Base-by-base conservation (phyloP, 768 basidiomycete genomes). In the Suillus lakei region DNA sequence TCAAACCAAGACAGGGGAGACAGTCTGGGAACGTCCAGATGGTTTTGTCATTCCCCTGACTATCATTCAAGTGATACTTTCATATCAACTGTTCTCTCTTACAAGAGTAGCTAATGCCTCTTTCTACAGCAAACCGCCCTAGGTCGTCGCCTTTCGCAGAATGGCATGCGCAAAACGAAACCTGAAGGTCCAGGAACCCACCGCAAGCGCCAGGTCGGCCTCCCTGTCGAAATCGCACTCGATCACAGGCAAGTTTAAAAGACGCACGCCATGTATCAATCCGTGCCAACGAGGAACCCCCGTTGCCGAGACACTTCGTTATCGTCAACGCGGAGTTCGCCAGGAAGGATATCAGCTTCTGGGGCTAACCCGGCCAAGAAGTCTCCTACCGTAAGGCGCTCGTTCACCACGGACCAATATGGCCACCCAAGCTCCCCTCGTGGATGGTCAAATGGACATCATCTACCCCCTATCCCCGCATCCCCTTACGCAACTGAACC, bases 11-110 rank as follows among this genome's bases (percentile, higher is more conserved):
- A 90, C 93, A 1, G 90, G 91, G 1, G 91, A 93, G 71, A 97
- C 96, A 1, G 91, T 93, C 41, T 98, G 96, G 96, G 93, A 93
- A 65, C 86, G 91, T n/a, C 96, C 96, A 16, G 78, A 83, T 28
- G 92, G 89, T 39, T 96, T 98, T 74, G 91, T 98, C 36, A 97
- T 98, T 66, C 96, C 96, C 41, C 81, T 98, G 60, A 91, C 90
- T 15, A 86, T 95, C 69, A 88, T 97, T 21, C 95, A 97, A 84
- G 93, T 88, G 70, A 71, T 81, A 71, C 53, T n/a, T 6, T 58
- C 36, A 48, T 34, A 36, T 62, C 16, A 54, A 61, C 44, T 60
- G 59, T 6, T 43, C 10, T 18, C 5, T 34, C 5, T 32, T 32
- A 54, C 30, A 54, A 54, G 21, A n/a, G 26, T 61, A 43, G 46